Base-by-base conservation (phyloP, 352 stramenopile species). In the Globisporangium camurandrum region DNA sequence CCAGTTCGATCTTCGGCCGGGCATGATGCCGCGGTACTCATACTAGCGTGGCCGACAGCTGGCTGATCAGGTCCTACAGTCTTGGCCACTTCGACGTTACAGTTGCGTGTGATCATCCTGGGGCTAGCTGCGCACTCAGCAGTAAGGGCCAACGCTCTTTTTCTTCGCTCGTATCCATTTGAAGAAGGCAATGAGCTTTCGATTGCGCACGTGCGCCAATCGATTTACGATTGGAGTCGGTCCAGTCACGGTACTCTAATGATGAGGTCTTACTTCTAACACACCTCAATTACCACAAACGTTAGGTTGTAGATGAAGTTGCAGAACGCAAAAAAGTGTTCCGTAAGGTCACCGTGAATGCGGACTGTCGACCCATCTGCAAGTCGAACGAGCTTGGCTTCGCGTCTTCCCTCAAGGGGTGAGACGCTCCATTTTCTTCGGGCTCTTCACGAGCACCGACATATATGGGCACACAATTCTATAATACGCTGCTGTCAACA, bases 221-320 rank as follows among this genome's bases (percentile, higher is more conserved):
- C 44, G 30, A 40, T 22, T 9, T 23, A 45, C 11, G 20, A 23
- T 23, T 50, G 19, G 44, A 41, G n/a, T 10, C 31, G 39, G 0
- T n/a, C 43, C 43, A 49, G n/a, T n/a, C 43, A 49, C 4, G 43
- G 43, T 28, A 40, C 28, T 3, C 43, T 28, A 12, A 50, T 14
- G 28, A 50, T 50, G 44, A 50, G 30, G 10, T 43, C 46, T n/a
- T 51, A 51, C 17, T 20, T 28, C 28, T 17, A 17, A 28, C 27
- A n/a, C 28, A 50, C 41, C 44, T 50, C 19, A 4, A 50, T 28
- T 8, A 50, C 44, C 28, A 41, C 28, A 30, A 41, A 50, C 11
- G 7, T 50, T 24, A 41, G 28, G 28, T 19, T 50, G 28, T 31
- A 50, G 30, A 50, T 31, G 41, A 50, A 50, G 44, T 50, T 31